Evolutionary conservation across 331 rosid genomes (phyloP), one percentile per base, ranked within the genome.

Genomic region (Telfairia occidentalis): DNA sequence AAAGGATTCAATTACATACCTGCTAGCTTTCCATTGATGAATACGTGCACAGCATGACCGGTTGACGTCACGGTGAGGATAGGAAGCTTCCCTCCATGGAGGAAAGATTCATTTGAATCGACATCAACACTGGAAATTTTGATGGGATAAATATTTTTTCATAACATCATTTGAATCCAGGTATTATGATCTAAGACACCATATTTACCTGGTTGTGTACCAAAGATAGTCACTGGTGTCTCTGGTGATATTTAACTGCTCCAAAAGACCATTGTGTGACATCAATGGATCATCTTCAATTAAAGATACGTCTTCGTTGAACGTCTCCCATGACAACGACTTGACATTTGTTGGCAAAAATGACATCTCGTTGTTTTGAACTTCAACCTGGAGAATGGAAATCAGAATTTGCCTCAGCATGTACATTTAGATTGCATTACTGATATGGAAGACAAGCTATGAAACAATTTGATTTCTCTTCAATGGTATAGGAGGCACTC

Each of bases 211-310:
- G 34, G 78, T 76, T 11, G 43, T 42, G 59, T 76, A 76, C 99
- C 99, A 95, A 73, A 95, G 92, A 77, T 95, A 95, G 84, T 95
- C 99, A 43, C 89, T 95, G 76, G 82, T 46, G 82, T 95, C 99
- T 71, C 96, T 76, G 2, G 99, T 95, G 76, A 95, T 85, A 30
- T 92, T 91, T 75, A 95, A 79, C 86, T 95, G 99, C 83, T 95
- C 99, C 85, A 95, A 82, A 79, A 95, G 97, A 84, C 99, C 99
- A 50, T 89, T 73, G 69, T 87, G 85, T 35, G 90, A 87, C 63
- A 88, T 78, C 45, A 95, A 75, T 38, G 84, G 78, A 49, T 89
- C 80, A 28, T 84, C 97, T 59, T 88, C 99, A 48, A 84, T 32
- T 60, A 89, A 84, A 76, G 87, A 79, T 73, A 81, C 55, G 60